Evolutionary conservation across 805 yeast species (phyloP).

Genomic region (Candida glaebosa): DNA sequence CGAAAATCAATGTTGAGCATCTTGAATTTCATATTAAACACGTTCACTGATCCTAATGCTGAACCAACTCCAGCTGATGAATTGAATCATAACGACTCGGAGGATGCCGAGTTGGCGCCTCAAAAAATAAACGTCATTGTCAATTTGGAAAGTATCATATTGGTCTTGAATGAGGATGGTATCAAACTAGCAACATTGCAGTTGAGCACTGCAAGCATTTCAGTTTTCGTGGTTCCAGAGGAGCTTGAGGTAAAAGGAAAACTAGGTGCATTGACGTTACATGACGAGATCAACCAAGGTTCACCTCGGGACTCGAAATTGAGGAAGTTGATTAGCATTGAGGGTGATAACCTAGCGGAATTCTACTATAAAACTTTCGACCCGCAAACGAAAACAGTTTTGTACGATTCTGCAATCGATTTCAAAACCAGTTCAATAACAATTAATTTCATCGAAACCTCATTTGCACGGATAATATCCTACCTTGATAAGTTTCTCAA

Average conservation of each 20-base stretch:
- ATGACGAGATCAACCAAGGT: slow-evolving; percentile 71
- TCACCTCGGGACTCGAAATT: slow-evolving; percentile 56
- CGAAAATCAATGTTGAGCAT: slow-evolving; percentile 76
- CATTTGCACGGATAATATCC: slow-evolving; percentile 62
- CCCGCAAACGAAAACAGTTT: slow-evolving; percentile 39
- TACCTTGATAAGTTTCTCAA: slow-evolving; percentile 71
- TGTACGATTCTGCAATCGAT: slow-evolving; percentile 54
- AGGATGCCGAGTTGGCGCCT: slow-evolving; percentile 57
- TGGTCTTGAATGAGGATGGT: slow-evolving; percentile 80
- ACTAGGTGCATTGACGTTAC: slow-evolving; percentile 74
- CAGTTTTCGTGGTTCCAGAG: slow-evolving; percentile 67
- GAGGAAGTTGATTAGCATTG: slow-evolving; percentile 70
- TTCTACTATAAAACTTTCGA: slow-evolving; percentile 81
- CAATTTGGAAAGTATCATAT: slow-evolving; percentile 65
- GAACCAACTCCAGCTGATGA: slow-evolving; percentile 65
- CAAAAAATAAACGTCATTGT: slow-evolving; percentile 70
- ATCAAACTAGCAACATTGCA: slow-evolving; percentile 74
- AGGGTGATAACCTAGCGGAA: slow-evolving; percentile 78
- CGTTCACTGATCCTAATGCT: slow-evolving; percentile 82
- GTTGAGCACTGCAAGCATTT: slow-evolving; percentile 68
- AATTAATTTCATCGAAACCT: slow-evolving; percentile 77
- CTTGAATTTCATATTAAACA: slow-evolving; percentile 75
- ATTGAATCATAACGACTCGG: slow-evolving; percentile 62
- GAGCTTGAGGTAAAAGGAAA: slow-evolving; percentile 68
- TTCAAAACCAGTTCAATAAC: slow-evolving; percentile 74